These are phyloP conservation scores for Anisodus acutangulus DNA, from an alignment of 257 asterid genomes.

Conservation along the genomic window DNA sequence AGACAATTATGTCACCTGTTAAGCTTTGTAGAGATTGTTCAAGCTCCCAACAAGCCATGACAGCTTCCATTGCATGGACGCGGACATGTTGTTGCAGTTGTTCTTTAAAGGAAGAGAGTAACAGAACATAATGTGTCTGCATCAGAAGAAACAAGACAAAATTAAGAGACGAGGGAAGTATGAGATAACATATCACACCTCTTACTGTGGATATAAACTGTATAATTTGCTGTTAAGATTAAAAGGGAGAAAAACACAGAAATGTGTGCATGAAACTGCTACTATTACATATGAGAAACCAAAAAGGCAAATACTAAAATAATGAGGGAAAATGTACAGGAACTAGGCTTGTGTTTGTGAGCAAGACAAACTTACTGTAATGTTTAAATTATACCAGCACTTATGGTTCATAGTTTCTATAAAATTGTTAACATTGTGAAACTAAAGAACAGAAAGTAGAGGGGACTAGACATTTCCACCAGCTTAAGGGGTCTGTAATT, in stretches of 20 bases:
- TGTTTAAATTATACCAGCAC: not conserved
- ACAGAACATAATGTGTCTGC: conserved; percentile 90
- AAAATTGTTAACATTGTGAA: not conserved
- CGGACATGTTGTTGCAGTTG: conserved; percentile 98
- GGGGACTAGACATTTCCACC: not conserved
- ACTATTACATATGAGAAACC: not conserved
- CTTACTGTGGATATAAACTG: not conserved
- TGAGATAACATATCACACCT: conserved; percentile 1
- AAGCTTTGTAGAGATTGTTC: conserved; percentile 98
- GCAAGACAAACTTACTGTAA: not conserved
- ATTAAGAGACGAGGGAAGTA: conserved; percentile 36
- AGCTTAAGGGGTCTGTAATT: not conserved
- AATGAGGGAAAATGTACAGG: not conserved
- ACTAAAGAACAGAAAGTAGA: not conserved
- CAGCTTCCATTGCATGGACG: conserved; percentile 99
- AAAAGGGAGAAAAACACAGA: conserved; percentile 13
- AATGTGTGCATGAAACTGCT: not conserved
- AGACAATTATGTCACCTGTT: conserved; percentile 59
- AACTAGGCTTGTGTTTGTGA: not conserved
- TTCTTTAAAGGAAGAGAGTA: conserved; percentile 95
- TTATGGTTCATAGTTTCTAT: not conserved
- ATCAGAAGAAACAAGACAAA: conserved; percentile 33
- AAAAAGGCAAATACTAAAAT: not conserved
- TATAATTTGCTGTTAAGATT: not conserved
- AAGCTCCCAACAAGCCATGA: conserved; percentile 99